These are phyloP conservation scores for Tephrocybe sp. DNA, from an alignment of 768 basidiomycete species.

Conservation along the genomic window DNA sequence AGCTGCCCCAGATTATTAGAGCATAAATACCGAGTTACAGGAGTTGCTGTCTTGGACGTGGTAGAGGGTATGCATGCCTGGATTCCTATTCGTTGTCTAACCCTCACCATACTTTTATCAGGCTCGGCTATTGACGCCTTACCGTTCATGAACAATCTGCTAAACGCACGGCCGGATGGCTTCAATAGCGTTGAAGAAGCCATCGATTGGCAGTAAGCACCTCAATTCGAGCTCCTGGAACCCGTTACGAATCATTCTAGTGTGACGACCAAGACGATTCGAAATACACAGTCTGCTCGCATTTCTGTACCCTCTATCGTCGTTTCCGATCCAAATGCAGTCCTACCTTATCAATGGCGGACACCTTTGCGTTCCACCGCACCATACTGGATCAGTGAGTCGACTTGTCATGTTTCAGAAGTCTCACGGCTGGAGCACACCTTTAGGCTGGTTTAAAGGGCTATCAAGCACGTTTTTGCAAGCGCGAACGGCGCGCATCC, in stretches of 20 bases:
- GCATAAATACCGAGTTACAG: conserved; percentile 67
- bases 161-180: conserved; percentile 82
- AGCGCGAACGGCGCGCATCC: conserved; percentile 77
- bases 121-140: conserved; percentile 93
- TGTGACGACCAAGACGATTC: conserved; percentile 77
- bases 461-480: conserved; percentile 80
- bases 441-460: conserved; percentile 85
- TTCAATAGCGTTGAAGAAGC: conserved; percentile 85
- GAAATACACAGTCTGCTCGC: conserved; percentile 78
- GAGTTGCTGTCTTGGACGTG: conserved; percentile 83
- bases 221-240: not conserved
- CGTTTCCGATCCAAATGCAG: conserved; percentile 40
- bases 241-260: conserved; percentile 36
- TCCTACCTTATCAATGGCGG: conserved; percentile 68
- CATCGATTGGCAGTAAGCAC: conserved; percentile 92
- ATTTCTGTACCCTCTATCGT: conserved; percentile 87
- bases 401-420: too few species aligned
- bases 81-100: not conserved
- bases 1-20: conserved; percentile 67
- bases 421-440: too few species aligned
- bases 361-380: conserved; percentile 83
- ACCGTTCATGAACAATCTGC: conserved; percentile 86
- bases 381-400: conserved; percentile 85
- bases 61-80: conserved; percentile 67
- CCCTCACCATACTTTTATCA: too few species aligned